Percentiles rank a stretch among this genome's conserved stretches.
These are phyloP conservation scores for Alternaria metachromatica DNA, from an alignment of 2,329 filamentous ascomycete genomes.

Conservation along the genomic window DNA sequence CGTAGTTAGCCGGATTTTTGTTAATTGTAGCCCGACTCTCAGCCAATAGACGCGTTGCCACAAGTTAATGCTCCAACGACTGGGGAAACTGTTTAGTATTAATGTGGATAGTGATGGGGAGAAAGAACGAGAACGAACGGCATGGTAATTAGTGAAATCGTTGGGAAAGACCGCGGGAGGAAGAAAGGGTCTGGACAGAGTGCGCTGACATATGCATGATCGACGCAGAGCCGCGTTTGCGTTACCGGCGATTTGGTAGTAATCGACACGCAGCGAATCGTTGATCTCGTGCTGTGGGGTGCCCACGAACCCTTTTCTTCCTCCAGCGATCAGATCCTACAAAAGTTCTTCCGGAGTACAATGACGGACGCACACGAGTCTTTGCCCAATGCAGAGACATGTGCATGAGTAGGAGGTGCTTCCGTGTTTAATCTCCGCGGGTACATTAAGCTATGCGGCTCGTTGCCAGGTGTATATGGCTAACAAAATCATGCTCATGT, in stretches of 20 bases:
- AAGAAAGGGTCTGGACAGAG: neutral
- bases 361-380: neutral
- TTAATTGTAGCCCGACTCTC: neutral
- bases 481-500: neutral
- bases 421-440: neutral
- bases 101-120: neutral
- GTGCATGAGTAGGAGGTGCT: too few species aligned
- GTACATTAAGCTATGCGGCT: neutral
- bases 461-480: neutral
- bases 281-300: neutral
- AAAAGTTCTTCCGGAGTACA: neutral
- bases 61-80: neutral
- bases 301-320: neutral
- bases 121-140: neutral
- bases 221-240: neutral
- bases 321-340: neutral
- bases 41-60: neutral
- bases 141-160: neutral
- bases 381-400: neutral
- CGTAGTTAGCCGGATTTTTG: conserved; percentile 1
- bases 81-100: neutral
- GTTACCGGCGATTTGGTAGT: neutral
- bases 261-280: neutral
- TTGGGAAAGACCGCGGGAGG: neutral
- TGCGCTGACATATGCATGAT: neutral